These are phyloP conservation scores for Ceratobasidium sp. DNA, from an alignment of 1,284 basidiomycete species.

Conservation along the genomic window DNA sequence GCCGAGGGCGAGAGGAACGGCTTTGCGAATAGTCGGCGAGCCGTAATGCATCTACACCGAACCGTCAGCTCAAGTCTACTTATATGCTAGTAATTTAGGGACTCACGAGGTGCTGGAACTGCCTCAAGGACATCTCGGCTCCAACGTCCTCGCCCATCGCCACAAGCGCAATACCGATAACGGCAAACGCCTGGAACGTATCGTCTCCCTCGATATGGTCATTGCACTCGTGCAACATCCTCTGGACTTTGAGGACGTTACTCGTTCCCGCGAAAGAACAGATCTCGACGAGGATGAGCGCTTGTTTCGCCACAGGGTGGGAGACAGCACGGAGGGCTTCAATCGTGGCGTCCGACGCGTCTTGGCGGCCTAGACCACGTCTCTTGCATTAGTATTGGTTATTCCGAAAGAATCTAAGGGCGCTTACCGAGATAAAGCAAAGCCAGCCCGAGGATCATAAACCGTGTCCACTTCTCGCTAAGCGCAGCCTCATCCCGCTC, in stretches of 20 bases:
- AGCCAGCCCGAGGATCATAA: slow-evolving; percentile 91
- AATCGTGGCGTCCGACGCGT: slow-evolving; percentile 93
- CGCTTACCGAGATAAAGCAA: slow-evolving; percentile 88
- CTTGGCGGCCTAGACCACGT: slow-evolving; percentile 77
- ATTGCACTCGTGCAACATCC: slow-evolving; percentile 93
- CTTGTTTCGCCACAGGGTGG: slow-evolving; percentile 91
- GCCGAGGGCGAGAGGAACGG: slow-evolving; percentile 96
- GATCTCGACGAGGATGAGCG: slow-evolving; percentile 93
- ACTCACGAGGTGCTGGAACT: slow-evolving; percentile 93
- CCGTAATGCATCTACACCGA: slow-evolving; percentile 94
- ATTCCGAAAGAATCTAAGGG: background rate
- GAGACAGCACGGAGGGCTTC: slow-evolving; percentile 96
- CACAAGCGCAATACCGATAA: slow-evolving; percentile 93
- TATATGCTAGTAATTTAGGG: background rate
- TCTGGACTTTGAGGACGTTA: slow-evolving; percentile 95
- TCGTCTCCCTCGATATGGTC: slow-evolving; percentile 89
- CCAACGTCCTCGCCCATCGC: slow-evolving; percentile 99
- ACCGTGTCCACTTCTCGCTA: slow-evolving; percentile 94
- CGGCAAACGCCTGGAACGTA: slow-evolving; percentile 93
- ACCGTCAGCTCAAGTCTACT: background rate
- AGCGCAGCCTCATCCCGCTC: slow-evolving; percentile 82
- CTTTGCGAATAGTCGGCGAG: slow-evolving; percentile 91
- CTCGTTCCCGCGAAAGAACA: slow-evolving; percentile 97
- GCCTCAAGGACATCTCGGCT: slow-evolving; percentile 94
- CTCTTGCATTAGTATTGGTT: background rate